Percentiles rank a stretch among this genome's conserved stretches.
Evolutionary conservation across 2,329 filamentous ascomycete genomes (phyloP).

Genomic region (Scopulariopsis brevicaulis): DNA sequence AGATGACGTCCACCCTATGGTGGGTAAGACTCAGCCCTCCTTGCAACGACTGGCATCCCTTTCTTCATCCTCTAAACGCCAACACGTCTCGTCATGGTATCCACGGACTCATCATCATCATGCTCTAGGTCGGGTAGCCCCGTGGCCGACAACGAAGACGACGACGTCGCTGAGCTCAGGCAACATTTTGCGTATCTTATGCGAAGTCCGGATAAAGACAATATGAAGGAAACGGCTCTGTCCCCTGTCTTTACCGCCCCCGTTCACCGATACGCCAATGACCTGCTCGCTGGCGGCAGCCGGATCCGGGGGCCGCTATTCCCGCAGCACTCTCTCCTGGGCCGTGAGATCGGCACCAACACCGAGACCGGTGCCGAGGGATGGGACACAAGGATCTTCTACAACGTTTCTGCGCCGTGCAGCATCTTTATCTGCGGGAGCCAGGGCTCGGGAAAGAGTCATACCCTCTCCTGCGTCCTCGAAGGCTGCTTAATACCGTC

Average conservation of each 20-base stretch:
- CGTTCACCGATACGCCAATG: not conserved
- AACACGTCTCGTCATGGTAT: no score
- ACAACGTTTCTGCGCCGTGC: constrained; percentile 37
- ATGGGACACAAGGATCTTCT: constrained; percentile 22
- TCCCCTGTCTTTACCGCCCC: not conserved
- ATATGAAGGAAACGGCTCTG: not conserved
- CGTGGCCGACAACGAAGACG: no score
- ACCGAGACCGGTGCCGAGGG: not conserved
- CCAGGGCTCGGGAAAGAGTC: constrained; percentile 54
- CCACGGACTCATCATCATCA: no score
- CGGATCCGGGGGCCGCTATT: not conserved
- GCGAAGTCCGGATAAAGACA: not conserved
- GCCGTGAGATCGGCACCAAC: no score
- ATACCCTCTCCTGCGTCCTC: constrained; percentile 42
- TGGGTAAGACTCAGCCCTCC: no score
- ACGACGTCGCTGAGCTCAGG: not conserved
- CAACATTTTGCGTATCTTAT: not conserved
- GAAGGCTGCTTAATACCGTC: constrained; percentile 44
- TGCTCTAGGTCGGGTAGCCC: no score
- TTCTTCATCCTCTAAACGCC: no score
- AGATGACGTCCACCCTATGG: no score
- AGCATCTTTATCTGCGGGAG: constrained; percentile 54
- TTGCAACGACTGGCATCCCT: no score
- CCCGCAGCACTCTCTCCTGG: not conserved
- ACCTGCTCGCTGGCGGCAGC: not conserved